Evolutionary conservation across 2,329 filamentous ascomycete species (phyloP).

Genomic region (Hortaea werneckii): DNA sequence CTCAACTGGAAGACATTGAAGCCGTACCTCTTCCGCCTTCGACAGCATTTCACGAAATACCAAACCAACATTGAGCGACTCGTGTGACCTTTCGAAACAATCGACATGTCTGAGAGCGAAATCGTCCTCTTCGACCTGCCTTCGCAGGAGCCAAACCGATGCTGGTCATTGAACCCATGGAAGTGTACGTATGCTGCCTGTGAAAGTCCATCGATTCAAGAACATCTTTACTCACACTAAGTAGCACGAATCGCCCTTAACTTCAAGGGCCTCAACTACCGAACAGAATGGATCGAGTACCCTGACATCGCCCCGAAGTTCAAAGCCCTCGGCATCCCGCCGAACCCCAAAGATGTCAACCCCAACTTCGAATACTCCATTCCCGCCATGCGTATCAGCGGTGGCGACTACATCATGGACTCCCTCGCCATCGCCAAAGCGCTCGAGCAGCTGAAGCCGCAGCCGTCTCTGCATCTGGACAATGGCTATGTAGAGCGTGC

Average conservation of each 20-base stretch:
- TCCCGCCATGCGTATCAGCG: conserved; percentile 46
- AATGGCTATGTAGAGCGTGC: conserved; percentile 34
- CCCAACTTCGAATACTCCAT: conserved; percentile 42
- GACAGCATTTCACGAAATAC: not conserved
- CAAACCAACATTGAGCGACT: not conserved
- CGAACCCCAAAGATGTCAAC: not conserved
- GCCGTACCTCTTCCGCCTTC: too few relatives aligned
- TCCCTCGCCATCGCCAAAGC: conserved; percentile 48
- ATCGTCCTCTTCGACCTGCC: conserved; percentile 55
- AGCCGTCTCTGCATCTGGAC: conserved; percentile 49
- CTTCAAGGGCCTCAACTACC: conserved; percentile 57
- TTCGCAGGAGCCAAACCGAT: conserved; percentile 37
- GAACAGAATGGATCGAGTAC: conserved; percentile 61
- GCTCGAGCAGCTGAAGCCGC: conserved; percentile 50
- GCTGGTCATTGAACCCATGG: conserved; percentile 63
- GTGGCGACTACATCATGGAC: conserved; percentile 54
- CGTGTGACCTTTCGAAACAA: not conserved
- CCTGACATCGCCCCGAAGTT: conserved; percentile 50
- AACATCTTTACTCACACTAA: not conserved
- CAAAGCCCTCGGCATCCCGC: conserved; percentile 41
- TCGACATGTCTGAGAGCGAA: conserved; percentile 19
- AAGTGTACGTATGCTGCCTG: conserved; percentile 43
- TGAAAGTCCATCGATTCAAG: conserved; percentile 8
- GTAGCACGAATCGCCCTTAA: conserved; percentile 56
- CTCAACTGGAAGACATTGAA: too few relatives aligned